phyloP scores from a whole-genome alignment of 306 rosid genomes.

The Styphnolobium japonicum region DNA sequence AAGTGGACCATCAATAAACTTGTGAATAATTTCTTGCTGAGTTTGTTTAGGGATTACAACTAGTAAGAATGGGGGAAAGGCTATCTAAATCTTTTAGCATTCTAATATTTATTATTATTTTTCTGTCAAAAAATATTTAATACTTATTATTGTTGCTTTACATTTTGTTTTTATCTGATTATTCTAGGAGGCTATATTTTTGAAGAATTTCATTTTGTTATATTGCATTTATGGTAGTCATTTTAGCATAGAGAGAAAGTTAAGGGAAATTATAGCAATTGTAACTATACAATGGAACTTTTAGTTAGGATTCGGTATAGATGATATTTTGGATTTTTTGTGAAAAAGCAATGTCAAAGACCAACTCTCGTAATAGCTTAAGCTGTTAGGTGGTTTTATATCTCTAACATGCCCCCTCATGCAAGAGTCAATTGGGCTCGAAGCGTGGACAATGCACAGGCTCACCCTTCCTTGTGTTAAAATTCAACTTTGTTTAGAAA shows the following conservation, averaged over 20 bases:
- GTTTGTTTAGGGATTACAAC: not conserved
- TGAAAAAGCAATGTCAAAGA: too few relatives aligned
- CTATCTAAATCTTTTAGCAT: not conserved
- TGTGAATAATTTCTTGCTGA: not conserved
- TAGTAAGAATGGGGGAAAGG: slow-evolving; percentile 1
- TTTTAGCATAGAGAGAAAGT: too few relatives aligned
- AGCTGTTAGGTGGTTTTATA: too few relatives aligned
- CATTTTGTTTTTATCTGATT: not conserved
- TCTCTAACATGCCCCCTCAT: too few relatives aligned
- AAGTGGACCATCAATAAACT: not conserved
- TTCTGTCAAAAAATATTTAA: not conserved
- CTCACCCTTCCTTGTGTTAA: too few relatives aligned
- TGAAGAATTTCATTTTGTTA: not conserved
- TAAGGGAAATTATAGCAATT: not conserved
- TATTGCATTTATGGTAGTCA: too few relatives aligned
- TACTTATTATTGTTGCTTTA: not conserved
- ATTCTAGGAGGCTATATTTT: not conserved
- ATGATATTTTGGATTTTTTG: not conserved
- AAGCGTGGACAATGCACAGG: too few relatives aligned
- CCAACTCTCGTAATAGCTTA: too few relatives aligned
- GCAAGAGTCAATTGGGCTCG: too few relatives aligned
- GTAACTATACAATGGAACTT: too few relatives aligned
- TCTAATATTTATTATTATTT: not conserved
- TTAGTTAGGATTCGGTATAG: not conserved
- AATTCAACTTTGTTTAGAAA: too few relatives aligned